These are phyloP conservation scores for Rostrohypoxylon terebratum DNA, from an alignment of 495 filamentous ascomycete species.

Conservation along the genomic window DNA sequence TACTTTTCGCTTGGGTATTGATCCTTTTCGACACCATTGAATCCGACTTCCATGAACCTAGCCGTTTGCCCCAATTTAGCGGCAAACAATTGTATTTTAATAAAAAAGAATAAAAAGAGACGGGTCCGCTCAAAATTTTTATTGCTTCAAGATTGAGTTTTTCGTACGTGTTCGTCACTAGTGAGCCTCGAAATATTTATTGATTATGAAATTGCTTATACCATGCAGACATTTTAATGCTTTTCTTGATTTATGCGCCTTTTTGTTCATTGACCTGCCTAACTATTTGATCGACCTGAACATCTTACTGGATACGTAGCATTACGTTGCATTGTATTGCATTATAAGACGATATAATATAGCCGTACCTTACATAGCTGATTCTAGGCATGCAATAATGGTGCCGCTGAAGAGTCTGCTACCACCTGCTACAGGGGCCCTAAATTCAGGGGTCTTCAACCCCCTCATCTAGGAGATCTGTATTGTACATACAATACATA, in stretches of 20 bases:
- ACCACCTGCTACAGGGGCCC: conserved; percentile 35
- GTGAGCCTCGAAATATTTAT: conserved; percentile 9
- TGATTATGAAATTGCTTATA: not conserved
- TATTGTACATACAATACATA: too few relatives aligned
- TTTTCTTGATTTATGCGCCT: conserved; percentile 16
- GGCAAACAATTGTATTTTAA: conserved; percentile 30
- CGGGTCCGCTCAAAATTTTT: conserved; percentile 15
- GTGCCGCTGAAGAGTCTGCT: conserved; percentile 22
- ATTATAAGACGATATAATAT: conserved; percentile 6
- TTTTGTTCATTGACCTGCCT: conserved; percentile 9
- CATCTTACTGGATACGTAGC: conserved; percentile 23
- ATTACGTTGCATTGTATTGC: conserved; percentile 28
- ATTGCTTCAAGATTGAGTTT: not conserved
- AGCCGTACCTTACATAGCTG: conserved; percentile 38
- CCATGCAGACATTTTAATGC: conserved; percentile 16
- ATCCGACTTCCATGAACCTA: conserved; percentile 38
- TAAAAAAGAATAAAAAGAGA: conserved; percentile 13
- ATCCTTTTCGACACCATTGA: conserved; percentile 17
- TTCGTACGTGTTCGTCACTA: not conserved
- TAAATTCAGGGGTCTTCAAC: conserved; percentile 38
- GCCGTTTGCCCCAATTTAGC: conserved; percentile 38
- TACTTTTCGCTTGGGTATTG: conserved; percentile 26
- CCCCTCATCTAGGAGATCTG: conserved; percentile 33
- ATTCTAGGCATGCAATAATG: conserved; percentile 29
- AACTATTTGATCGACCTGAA: conserved; percentile 27